Conservation (phyloP, 1,284 basidiomycete species). For the Neonothopanus nambi region DNA sequence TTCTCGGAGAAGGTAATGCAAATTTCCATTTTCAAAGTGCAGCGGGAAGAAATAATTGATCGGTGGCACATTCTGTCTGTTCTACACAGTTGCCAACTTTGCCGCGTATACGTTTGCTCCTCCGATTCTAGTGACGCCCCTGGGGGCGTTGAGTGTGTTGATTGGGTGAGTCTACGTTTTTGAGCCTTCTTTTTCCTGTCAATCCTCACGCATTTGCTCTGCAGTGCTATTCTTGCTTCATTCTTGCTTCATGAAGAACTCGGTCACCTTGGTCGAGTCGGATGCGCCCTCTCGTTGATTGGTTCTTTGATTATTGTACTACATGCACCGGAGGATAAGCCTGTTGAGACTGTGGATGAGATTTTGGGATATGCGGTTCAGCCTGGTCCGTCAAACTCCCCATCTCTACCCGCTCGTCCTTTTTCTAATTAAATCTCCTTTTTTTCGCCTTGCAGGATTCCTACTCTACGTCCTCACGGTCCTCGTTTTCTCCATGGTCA, state of each 20-base stretch:
- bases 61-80: not conserved
- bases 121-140: slow-evolving; percentile 94
- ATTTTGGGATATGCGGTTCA: slow-evolving; percentile 89
- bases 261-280: slow-evolving; percentile 89
- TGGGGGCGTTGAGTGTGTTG: slow-evolving; percentile 96
- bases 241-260: slow-evolving; percentile 93
- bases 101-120: slow-evolving; percentile 98
- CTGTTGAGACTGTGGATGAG: slow-evolving; percentile 92
- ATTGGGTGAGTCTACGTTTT: slow-evolving; percentile 70
- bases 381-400: slow-evolving; percentile 61
- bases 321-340: slow-evolving; percentile 95
- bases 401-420: not conserved
- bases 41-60: not conserved
- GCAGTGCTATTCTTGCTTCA: slow-evolving; percentile 88
- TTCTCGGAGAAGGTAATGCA: slow-evolving; percentile 80
- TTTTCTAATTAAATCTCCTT: slow-evolving; percentile 2
- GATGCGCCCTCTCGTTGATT: slow-evolving; percentile 89
- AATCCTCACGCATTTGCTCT: slow-evolving; percentile 17
- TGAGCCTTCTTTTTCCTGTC: not conserved
- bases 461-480: slow-evolving; percentile 88
- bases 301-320: slow-evolving; percentile 96
- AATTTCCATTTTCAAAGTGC: slow-evolving; percentile 10
- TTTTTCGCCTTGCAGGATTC: too few relatives aligned
- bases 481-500: slow-evolving; percentile 78
- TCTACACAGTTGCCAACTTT: slow-evolving; percentile 93